These are phyloP conservation scores for Epichloe gansuensis DNA, from an alignment of 2,329 filamentous ascomycete species.

Conservation along the genomic window DNA sequence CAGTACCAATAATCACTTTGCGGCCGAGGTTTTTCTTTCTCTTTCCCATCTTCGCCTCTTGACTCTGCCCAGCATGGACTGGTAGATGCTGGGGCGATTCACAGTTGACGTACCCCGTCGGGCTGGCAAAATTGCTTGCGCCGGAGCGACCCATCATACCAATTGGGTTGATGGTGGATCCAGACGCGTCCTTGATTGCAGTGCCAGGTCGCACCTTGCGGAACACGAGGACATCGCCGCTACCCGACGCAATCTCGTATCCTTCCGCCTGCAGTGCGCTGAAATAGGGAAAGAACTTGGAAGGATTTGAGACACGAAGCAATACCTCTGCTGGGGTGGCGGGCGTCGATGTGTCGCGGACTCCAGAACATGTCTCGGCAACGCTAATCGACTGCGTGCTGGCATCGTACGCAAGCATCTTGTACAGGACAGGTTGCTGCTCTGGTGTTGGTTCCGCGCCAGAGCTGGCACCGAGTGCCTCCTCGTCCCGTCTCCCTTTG, in stretches of 20 bases:
- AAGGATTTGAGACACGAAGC: slow-evolving; percentile 45
- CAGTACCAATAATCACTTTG: slow-evolving; percentile 39
- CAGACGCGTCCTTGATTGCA: slow-evolving; percentile 3
- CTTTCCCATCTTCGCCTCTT: slow-evolving; percentile 22
- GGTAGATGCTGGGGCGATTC: slow-evolving; percentile 27
- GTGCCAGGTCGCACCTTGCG: slow-evolving; percentile 36
- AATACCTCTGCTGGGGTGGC: slow-evolving; percentile 48
- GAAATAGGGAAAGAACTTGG: slow-evolving; percentile 54
- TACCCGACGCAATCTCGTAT: slow-evolving; percentile 53
- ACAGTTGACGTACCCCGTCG: slow-evolving; percentile 53
- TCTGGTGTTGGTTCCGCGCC: not conserved
- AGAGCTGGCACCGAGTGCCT: not conserved
- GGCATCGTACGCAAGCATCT: slow-evolving; percentile 53
- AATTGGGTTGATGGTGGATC: slow-evolving; percentile 40
- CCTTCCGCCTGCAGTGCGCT: slow-evolving; percentile 44
- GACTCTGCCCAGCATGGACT: slow-evolving; percentile 22
- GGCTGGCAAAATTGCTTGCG: slow-evolving; percentile 48
- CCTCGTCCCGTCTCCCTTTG: slow-evolving; percentile 1
- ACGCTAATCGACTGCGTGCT: slow-evolving; percentile 42
- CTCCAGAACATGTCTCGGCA: slow-evolving; percentile 47
- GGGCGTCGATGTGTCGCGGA: slow-evolving; percentile 32
- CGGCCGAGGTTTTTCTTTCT: slow-evolving; percentile 29
- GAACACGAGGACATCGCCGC: slow-evolving; percentile 51
- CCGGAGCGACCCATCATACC: slow-evolving; percentile 36
- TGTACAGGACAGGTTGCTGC: slow-evolving; percentile 31